Evolutionary conservation across 805 yeast species (phyloP).

Genomic region (Ogataea kodamae): DNA sequence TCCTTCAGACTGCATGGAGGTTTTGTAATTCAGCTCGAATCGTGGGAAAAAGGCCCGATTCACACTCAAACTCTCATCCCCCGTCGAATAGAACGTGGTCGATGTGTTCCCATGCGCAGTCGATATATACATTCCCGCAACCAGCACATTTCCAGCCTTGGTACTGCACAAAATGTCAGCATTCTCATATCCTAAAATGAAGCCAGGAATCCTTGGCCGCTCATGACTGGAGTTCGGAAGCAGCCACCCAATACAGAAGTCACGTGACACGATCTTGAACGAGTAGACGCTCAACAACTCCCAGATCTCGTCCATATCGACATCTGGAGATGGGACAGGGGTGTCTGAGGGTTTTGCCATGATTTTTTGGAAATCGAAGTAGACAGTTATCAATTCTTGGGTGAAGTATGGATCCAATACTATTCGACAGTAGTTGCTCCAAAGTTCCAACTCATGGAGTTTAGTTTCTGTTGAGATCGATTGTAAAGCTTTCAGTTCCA

Average conservation of each 20-base stretch:
- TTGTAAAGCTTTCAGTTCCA: conserved; percentile 43
- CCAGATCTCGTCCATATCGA: conserved; percentile 15
- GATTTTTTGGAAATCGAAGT: conserved; percentile 8
- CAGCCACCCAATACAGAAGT: conserved; percentile 77
- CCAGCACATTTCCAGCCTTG: conserved; percentile 60
- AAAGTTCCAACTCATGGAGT: conserved; percentile 50
- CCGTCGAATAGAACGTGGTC: conserved; percentile 41
- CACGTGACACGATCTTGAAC: conserved; percentile 56
- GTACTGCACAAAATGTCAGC: conserved; percentile 64
- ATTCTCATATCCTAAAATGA: conserved; percentile 74
- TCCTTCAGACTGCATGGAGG: conserved; percentile 20
- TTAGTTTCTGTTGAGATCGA: conserved; percentile 28
- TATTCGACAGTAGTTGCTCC: conserved; percentile 55
- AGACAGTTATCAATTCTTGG: conserved; percentile 23
- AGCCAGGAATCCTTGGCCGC: conserved; percentile 47
- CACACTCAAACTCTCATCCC: conserved; percentile 43
- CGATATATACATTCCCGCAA: conserved; percentile 66
- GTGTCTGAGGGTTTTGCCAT: background rate
- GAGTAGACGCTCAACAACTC: conserved; percentile 40
- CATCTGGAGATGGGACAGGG: conserved; percentile 1
- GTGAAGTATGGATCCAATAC: conserved; percentile 49
- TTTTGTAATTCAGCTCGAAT: conserved; percentile 52
- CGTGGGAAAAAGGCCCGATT: conserved; percentile 69
- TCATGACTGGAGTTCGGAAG: conserved; percentile 40
- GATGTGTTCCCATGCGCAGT: conserved; percentile 62